Base-by-base conservation (phyloP, 768 basidiomycete species). In the Lactifluus volemus region DNA sequence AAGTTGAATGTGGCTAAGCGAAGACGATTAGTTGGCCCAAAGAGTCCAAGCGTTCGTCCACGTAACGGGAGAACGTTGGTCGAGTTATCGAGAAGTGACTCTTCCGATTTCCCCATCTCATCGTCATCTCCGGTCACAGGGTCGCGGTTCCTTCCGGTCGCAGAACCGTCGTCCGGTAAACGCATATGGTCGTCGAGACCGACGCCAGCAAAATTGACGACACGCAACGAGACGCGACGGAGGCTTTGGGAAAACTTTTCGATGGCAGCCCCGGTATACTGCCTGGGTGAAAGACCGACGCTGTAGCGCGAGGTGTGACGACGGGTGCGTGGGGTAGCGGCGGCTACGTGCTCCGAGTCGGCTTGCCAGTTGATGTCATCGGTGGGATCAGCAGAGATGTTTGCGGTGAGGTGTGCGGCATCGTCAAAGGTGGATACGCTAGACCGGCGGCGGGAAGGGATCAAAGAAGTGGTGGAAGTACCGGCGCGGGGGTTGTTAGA, bases 11-110 rank as follows among this genome's bases (percentile, higher is more conserved):
- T 79, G 2, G 76, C 72, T 47, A 81, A 72, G 21, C 96, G 80
- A 2, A 93, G 54, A 64, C 67, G 73, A 73, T 80, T 95, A 1
- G 80, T 76, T 2, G 88, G 82, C 7, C 88, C 86, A 61, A 98
- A 79, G 53, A 85, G 76, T 3, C 90, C 85, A 60, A 98, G 75
- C 2, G 92, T 89, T 39, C 83, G 78, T 10, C 95, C 94, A 61
- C 89, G 81, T 56, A 95, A 76, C 5, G 82, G 81, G 12, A 79
- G 64, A 3, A 70, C 68, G 65, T 74, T 76, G 38, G 75, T 73
- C 45, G 79, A 68, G 25, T 25, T 25, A 61, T 84, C 81, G 10
- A 76, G 74, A 10, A 70, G 49, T 4, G 62, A 63, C 29, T 67
- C 65, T 36, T 67, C 64, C 12, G 61, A 60, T 47, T 68, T 66